Conservation (phyloP, 257 asterid species). For the Leptodermis oblonga region DNA sequence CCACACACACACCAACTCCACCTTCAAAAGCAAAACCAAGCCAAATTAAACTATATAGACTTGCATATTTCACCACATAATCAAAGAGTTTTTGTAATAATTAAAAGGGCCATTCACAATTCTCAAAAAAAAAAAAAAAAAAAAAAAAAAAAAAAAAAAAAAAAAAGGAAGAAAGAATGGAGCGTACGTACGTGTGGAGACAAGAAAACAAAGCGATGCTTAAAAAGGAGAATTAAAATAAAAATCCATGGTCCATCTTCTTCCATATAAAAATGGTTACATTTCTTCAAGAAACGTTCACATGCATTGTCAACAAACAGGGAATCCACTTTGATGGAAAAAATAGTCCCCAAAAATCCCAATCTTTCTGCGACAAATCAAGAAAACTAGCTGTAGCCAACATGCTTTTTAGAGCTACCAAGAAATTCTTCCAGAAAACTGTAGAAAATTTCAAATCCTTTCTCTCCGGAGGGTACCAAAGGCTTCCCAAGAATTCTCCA, state of each 20-base stretch:
- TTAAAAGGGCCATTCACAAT: conserved; percentile 15
- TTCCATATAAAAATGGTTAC: not conserved
- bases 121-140: no score
- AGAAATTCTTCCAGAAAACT: conserved; percentile 32
- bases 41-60: not conserved
- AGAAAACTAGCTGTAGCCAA: not conserved
- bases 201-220: conserved; percentile 19
- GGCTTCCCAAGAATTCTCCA: conserved; percentile 34
- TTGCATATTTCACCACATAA: not conserved
- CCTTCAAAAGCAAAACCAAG: conserved; percentile 24
- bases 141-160: no score
- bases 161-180: conserved; percentile 18
- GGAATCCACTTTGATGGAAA: not conserved
- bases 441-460: conserved; percentile 28
- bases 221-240: conserved; percentile 15
- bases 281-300: conserved; percentile 8
- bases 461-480: conserved; percentile 34
- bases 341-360: not conserved
- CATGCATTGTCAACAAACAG: not conserved
- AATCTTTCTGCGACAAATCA: not conserved
- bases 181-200: conserved; percentile 29
- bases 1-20: conserved; percentile 34
- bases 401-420: conserved; percentile 33
- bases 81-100: not conserved
- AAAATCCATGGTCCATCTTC: conserved; percentile 4